Percentiles rank a stretch among this genome's conserved stretches.
phyloP scores from a whole-genome alignment of 1,284 basidiomycete genomes.

The Xanthoconium separans region DNA sequence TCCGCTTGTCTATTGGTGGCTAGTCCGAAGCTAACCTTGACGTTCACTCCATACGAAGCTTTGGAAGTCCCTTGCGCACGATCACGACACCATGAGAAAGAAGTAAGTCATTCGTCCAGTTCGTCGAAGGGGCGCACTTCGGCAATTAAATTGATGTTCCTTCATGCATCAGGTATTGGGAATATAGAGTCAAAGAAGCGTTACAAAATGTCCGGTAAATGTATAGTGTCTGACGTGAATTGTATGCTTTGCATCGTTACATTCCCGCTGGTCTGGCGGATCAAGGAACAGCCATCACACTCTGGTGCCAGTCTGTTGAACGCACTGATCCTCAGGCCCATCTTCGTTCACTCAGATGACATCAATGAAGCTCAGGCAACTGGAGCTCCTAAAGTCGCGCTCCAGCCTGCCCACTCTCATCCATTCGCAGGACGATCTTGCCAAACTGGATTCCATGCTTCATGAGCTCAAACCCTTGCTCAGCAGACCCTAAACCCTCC shows the following conservation, averaged over 20 bases:
- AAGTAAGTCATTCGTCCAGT: constrained; percentile 48
- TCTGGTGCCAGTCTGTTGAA: neutral
- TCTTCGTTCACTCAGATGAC: neutral
- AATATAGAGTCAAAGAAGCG: constrained; percentile 49
- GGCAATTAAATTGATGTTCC: constrained; percentile 28
- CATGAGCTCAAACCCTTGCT: constrained; percentile 71
- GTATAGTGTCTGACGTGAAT: constrained; percentile 10
- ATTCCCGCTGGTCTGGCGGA: neutral
- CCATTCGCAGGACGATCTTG: constrained; percentile 63
- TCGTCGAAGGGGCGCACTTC: constrained; percentile 8
- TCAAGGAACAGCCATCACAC: neutral
- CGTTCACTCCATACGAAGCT: constrained; percentile 41
- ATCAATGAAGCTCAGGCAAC: neutral
- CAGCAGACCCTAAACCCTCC: constrained; percentile 64
- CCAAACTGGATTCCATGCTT: constrained; percentile 68
- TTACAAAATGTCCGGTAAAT: constrained; percentile 25
- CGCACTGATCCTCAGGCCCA: neutral
- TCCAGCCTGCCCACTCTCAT: constrained; percentile 21
- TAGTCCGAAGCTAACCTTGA: constrained; percentile 12
- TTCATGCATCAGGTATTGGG: constrained; percentile 39
- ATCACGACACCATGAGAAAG: constrained; percentile 77
- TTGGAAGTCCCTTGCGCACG: constrained; percentile 68
- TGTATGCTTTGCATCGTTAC: neutral
- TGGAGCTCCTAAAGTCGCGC: constrained; percentile 26
- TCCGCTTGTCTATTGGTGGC: neutral